A percentile compares a stretch with the other conserved stretches of the same genome.
These are phyloP conservation scores for Przewalskia tangutica DNA, from an alignment of 257 asterid genomes.

Conservation along the genomic window DNA sequence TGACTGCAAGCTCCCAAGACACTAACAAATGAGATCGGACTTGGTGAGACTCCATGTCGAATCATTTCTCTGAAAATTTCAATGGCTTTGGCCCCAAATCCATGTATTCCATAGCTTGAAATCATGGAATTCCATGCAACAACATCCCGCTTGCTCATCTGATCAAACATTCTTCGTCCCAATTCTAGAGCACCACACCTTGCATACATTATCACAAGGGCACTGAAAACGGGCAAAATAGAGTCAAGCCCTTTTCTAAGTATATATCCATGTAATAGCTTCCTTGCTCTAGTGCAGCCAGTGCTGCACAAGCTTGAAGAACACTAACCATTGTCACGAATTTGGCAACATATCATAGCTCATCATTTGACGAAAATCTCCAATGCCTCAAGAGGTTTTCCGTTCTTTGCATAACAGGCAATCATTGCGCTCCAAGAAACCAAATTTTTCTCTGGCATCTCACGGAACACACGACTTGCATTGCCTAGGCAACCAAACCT, in stretches of 20 bases:
- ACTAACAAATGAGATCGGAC: conserved; percentile 65
- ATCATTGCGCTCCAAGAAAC: conserved; percentile 96
- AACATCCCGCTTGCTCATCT: conserved; percentile 55
- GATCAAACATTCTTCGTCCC: conserved; percentile 47
- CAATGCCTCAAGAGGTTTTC: conserved; percentile 54
- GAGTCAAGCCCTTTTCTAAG: conserved; percentile 75
- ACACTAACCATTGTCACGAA: conserved; percentile 94
- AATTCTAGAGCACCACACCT: conserved; percentile 61
- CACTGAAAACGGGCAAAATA: conserved; percentile 66
- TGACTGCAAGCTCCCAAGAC: conserved; percentile 91
- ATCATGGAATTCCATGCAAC: conserved; percentile 88
- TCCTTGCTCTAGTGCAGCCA: conserved; percentile 79
- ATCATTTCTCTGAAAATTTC: conserved; percentile 53
- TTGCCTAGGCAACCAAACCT: conserved; percentile 49
- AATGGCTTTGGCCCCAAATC: conserved; percentile 60
- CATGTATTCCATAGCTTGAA: conserved; percentile 66
- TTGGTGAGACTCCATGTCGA: conserved; percentile 45
- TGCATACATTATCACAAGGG: conserved; percentile 73
- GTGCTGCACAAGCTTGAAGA: conserved; percentile 75
- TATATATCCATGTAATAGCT: conserved; percentile 65
- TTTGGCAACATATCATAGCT: conserved; percentile 51
- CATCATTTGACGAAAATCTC: conserved; percentile 56
- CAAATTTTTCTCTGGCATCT: conserved; percentile 58
- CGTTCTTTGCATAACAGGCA: conserved; percentile 66
- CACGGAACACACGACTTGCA: conserved; percentile 45